These are phyloP conservation scores for Aspergillus clavatus DNA, from an alignment of 2,329 filamentous ascomycete species.

Conservation along the genomic window DNA sequence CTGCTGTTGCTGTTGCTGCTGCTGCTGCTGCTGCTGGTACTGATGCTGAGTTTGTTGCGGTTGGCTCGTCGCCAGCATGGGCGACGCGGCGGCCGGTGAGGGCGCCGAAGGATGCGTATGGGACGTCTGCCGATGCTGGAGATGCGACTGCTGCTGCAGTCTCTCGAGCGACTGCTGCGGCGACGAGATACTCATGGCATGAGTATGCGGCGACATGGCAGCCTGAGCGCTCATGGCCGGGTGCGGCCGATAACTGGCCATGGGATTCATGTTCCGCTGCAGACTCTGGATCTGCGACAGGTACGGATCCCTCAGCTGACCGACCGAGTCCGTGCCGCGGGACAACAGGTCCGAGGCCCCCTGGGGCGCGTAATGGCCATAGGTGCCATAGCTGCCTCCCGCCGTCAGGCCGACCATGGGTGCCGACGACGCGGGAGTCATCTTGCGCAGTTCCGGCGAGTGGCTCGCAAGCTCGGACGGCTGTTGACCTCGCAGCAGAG, in stretches of 20 bases:
- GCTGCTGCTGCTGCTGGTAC: constrained; percentile 11
- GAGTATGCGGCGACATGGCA: constrained; percentile 24
- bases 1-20: constrained; percentile 10
- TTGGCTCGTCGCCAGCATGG: constrained; percentile 17
- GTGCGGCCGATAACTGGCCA: constrained; percentile 27
- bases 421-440: constrained; percentile 27
- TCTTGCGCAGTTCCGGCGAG: constrained; percentile 31
- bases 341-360: constrained; percentile 27
- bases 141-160: constrained; percentile 23
- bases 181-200: constrained; percentile 27
- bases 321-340: constrained; percentile 24
- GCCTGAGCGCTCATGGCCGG: constrained; percentile 25
- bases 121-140: constrained; percentile 9
- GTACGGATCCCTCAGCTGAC: constrained; percentile 21
- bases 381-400: constrained; percentile 24
- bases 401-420: constrained; percentile 29
- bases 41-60: constrained; percentile 16
- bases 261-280: constrained; percentile 28
- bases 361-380: constrained; percentile 25
- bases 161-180: constrained; percentile 30
- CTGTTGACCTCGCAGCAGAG: constrained; percentile 23
- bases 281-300: constrained; percentile 23
- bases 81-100: constrained; percentile 14
- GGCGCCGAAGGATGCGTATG: constrained; percentile 11
- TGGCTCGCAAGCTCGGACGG: constrained; percentile 23